phyloP scores from a whole-genome alignment of 768 basidiomycete species.

The Coprinopsis marcescibilis region DNA sequence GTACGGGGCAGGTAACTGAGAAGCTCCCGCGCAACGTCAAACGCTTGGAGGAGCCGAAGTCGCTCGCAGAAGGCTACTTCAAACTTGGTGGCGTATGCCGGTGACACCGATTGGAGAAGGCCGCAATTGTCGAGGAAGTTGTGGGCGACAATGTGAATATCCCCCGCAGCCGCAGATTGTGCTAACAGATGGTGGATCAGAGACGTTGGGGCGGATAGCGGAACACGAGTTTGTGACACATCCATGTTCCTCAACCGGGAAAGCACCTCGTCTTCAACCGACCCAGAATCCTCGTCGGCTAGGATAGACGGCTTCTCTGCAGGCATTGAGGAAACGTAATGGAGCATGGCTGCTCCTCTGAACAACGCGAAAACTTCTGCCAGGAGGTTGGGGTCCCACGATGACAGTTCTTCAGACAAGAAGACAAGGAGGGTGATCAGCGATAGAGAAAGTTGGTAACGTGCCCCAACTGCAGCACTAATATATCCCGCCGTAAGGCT shows the following conservation, averaged over 20 bases:
- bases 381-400: slow-evolving; percentile 60
- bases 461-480: slow-evolving; percentile 55
- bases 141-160: slow-evolving; percentile 58
- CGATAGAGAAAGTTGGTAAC: slow-evolving; percentile 69
- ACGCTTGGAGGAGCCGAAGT: slow-evolving; percentile 59
- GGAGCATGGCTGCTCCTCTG: slow-evolving; percentile 70
- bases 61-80: slow-evolving; percentile 73
- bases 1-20: slow-evolving; percentile 76
- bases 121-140: slow-evolving; percentile 64
- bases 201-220: slow-evolving; percentile 47
- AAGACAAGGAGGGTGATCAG: slow-evolving; percentile 67
- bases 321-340: slow-evolving; percentile 54
- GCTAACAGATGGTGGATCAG: slow-evolving; percentile 58
- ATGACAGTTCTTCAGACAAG: slow-evolving; percentile 53
- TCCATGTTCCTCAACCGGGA: slow-evolving; percentile 70
- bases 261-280: slow-evolving; percentile 55
- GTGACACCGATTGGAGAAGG: slow-evolving; percentile 61
- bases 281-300: slow-evolving; percentile 9
- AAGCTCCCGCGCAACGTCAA: slow-evolving; percentile 54
- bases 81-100: slow-evolving; percentile 56
- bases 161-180: slow-evolving; percentile 41
- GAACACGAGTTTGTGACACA: slow-evolving; percentile 41
- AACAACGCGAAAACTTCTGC: slow-evolving; percentile 77
- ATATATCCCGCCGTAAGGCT: slow-evolving; percentile 61
- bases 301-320: slow-evolving; percentile 27